These are phyloP conservation scores for Rasamsonia emersonii DNA, from an alignment of 2,329 filamentous ascomycete species.

Conservation along the genomic window DNA sequence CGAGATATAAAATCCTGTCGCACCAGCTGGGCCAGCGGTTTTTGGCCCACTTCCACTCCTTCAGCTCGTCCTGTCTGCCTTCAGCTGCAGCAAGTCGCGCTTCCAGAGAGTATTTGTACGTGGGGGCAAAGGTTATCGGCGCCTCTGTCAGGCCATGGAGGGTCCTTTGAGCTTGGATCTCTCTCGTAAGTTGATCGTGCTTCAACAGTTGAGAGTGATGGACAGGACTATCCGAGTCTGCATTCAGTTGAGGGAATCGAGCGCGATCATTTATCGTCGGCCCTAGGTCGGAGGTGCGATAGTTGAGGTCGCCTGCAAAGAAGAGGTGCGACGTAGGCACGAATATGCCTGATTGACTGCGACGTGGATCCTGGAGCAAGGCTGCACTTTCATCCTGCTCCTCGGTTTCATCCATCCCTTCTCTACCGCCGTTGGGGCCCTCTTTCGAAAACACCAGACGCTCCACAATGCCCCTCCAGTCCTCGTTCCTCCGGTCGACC, in stretches of 20 bases:
- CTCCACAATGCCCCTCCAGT: constrained; percentile 79
- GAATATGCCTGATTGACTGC: constrained; percentile 51
- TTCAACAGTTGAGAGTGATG: constrained; percentile 61
- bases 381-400: constrained; percentile 22
- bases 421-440: constrained; percentile 8
- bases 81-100: constrained; percentile 30
- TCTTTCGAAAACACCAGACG: constrained; percentile 63
- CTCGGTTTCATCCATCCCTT: constrained; percentile 31
- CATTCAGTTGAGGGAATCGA: constrained; percentile 54
- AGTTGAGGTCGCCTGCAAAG: constrained; percentile 88
- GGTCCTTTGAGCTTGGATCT: constrained; percentile 59
- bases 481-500: constrained; percentile 65
- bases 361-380: constrained; percentile 21
- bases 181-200: constrained; percentile 69
- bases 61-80: constrained; percentile 17
- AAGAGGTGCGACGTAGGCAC: constrained; percentile 69
- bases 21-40: constrained; percentile 92
- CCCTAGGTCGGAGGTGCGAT: constrained; percentile 64
- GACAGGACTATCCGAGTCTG: constrained; percentile 41
- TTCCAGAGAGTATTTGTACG: constrained; percentile 71
- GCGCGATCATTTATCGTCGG: constrained; percentile 52
- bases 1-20: constrained; percentile 75
- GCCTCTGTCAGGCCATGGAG: constrained; percentile 72
- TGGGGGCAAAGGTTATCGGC: constrained; percentile 71
- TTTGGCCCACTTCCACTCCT: constrained; percentile 63